Evolutionary conservation across 73 alveolate species (phyloP).

Genomic region (Paramecium biaurelia): DNA sequence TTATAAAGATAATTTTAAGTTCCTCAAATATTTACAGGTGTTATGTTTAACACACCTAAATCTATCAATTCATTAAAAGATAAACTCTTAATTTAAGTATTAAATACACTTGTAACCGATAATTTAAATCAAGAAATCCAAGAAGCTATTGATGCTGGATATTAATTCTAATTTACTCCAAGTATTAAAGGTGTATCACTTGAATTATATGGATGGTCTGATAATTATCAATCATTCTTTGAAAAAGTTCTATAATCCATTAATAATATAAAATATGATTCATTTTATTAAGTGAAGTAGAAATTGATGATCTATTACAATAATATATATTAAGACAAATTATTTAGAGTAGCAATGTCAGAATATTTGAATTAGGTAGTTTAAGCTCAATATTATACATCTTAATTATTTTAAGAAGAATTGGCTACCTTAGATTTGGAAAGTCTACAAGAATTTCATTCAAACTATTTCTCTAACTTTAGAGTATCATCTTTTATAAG

Average conservation of each 20-base stretch:
- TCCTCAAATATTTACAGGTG: conserved; percentile 28
- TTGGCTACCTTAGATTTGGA: neutral
- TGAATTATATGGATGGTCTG: conserved; percentile 47
- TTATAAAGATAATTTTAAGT: conserved; percentile 24
- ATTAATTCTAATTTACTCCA: neutral
- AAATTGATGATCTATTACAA: conserved; percentile 3
- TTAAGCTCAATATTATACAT: neutral
- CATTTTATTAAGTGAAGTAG: neutral
- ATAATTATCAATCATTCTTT: neutral
- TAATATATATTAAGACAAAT: conserved; percentile 26
- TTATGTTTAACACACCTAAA: conserved; percentile 25
- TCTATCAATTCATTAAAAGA: neutral
- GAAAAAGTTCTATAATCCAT: neutral
- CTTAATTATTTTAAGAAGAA: neutral
- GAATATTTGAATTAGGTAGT: neutral
- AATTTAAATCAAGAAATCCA: neutral
- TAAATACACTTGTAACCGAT: conserved; percentile 9
- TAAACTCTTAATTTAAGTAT: neutral
- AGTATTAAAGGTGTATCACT: conserved; percentile 13
- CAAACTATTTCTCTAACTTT: conserved; percentile 4
- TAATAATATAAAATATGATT: neutral
- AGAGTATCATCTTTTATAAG: conserved; percentile 1
- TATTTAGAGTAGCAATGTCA: conserved; percentile 45
- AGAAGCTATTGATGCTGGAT: conserved; percentile 53
- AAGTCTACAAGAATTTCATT: neutral